Percentiles rank a stretch among this genome's conserved stretches.
phyloP scores from a whole-genome alignment of 345 rosid genomes.

The Fremontodendron californicum region DNA sequence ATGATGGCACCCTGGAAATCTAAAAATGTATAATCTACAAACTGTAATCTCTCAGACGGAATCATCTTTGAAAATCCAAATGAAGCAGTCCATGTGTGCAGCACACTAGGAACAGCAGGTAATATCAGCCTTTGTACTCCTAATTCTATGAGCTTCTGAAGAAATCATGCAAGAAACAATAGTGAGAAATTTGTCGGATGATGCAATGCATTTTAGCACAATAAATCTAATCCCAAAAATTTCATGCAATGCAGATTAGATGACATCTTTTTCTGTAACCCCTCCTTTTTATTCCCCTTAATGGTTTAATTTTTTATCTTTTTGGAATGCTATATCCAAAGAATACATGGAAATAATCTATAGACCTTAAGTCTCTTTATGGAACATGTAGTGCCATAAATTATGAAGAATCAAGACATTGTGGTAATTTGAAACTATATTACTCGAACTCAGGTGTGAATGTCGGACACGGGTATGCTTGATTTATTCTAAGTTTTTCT shows the following conservation, averaged over 20 bases:
- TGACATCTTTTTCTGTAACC: background rate
- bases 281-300: background rate
- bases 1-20: constrained; percentile 65
- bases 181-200: background rate
- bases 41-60: constrained; percentile 43
- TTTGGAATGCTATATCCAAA: background rate
- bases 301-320: background rate
- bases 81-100: constrained; percentile 65
- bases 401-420: background rate
- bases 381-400: background rate
- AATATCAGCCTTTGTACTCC: constrained; percentile 73
- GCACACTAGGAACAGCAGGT: constrained; percentile 65
- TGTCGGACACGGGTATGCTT: too few species aligned
- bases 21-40: constrained; percentile 50
- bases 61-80: constrained; percentile 71
- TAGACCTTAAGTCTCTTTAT: background rate
- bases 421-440: background rate
- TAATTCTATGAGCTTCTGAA: constrained; percentile 51
- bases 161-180: background rate
- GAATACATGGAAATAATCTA: background rate
- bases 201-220: background rate
- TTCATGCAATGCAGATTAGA: background rate
- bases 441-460: too few species aligned
- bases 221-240: background rate
- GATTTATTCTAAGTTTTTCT: too few species aligned